These are phyloP conservation scores for Colletotrichum sp. DNA, from an alignment of 2,329 filamentous ascomycete species.

Conservation along the genomic window DNA sequence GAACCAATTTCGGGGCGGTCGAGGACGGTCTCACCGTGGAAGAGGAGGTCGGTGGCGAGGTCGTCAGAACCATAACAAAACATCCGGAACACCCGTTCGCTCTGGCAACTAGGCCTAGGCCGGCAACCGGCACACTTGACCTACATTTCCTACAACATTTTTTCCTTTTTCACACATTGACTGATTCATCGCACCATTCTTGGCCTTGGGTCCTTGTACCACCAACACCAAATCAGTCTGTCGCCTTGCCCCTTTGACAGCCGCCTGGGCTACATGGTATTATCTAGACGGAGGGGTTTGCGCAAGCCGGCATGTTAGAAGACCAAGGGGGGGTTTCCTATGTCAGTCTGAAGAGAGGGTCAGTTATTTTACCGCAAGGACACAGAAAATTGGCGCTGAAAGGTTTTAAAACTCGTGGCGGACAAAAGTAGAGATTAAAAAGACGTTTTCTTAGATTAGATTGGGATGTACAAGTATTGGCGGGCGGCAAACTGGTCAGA, in stretches of 20 bases:
- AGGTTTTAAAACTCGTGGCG: not conserved
- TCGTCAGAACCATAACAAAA: not conserved
- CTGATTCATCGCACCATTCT: not conserved
- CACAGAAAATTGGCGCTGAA: not conserved
- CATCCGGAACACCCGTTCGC: not conserved
- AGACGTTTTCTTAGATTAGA: not conserved
- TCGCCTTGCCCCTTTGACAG: not conserved
- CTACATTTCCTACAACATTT: not conserved
- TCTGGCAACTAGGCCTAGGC: not conserved
- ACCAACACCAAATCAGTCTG: not conserved
- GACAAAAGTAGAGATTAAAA: not conserved
- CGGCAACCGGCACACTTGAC: not conserved
- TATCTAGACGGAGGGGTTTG: not conserved
- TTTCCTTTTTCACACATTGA: not conserved
- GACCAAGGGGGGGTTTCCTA: not conserved
- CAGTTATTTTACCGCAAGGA: not conserved
- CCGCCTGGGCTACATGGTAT: not conserved
- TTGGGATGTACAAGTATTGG: not conserved
- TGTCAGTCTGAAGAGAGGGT: not conserved
- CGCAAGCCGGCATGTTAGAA: not conserved
- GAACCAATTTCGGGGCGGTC: not conserved
- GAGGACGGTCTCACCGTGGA: not conserved
- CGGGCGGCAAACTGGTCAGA: not conserved
- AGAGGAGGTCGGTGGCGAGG: constrained; percentile 3
- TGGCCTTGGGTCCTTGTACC: not conserved